A percentile compares a stretch with the other conserved stretches of the same genome.
Evolutionary conservation across 2,329 filamentous ascomycete species (phyloP).

Genomic region (Fusarium pseudoanthophilum): DNA sequence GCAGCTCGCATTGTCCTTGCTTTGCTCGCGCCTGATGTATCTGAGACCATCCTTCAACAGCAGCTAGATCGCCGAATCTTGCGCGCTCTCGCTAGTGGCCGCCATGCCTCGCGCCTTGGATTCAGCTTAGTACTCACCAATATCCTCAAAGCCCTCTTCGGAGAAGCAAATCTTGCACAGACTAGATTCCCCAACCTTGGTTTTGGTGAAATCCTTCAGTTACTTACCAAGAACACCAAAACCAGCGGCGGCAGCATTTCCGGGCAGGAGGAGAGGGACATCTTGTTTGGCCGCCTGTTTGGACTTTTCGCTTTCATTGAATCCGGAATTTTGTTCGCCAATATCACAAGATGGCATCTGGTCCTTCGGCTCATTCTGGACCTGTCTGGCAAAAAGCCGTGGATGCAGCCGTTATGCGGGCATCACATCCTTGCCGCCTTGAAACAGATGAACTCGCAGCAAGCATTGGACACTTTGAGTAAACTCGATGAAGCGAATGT

Average conservation of each 20-base stretch:
- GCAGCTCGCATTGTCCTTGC: background rate
- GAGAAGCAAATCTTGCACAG: constrained; percentile 56
- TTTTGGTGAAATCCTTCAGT: constrained; percentile 37
- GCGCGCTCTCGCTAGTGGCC: constrained; percentile 87
- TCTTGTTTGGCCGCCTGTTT: constrained; percentile 86
- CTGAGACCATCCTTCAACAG: constrained; percentile 64
- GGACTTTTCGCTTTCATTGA: constrained; percentile 87
- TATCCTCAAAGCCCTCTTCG: constrained; percentile 77
- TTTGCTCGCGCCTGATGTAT: constrained; percentile 61
- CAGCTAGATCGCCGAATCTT: constrained; percentile 78
- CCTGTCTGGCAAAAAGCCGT: constrained; percentile 52
- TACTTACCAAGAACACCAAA: constrained; percentile 65
- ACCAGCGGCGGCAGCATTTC: constrained; percentile 59
- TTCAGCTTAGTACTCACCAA: constrained; percentile 92
- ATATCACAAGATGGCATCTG: constrained; percentile 68
- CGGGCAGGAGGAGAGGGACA: constrained; percentile 84
- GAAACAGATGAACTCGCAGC: constrained; percentile 65
- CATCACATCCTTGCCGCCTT: background rate
- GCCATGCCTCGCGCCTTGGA: constrained; percentile 87
- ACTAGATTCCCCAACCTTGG: constrained; percentile 54
- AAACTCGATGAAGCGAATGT: constrained; percentile 72
- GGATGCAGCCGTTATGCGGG: constrained; percentile 41
- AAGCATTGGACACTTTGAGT: constrained; percentile 67
- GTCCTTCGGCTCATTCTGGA: constrained; percentile 79
- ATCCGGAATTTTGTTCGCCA: constrained; percentile 76